Percentiles rank a stretch among this genome's conserved stretches.
These are phyloP conservation scores for Pleoardoris graminearum DNA, from an alignment of 2,329 filamentous ascomycete genomes.

Conservation along the genomic window DNA sequence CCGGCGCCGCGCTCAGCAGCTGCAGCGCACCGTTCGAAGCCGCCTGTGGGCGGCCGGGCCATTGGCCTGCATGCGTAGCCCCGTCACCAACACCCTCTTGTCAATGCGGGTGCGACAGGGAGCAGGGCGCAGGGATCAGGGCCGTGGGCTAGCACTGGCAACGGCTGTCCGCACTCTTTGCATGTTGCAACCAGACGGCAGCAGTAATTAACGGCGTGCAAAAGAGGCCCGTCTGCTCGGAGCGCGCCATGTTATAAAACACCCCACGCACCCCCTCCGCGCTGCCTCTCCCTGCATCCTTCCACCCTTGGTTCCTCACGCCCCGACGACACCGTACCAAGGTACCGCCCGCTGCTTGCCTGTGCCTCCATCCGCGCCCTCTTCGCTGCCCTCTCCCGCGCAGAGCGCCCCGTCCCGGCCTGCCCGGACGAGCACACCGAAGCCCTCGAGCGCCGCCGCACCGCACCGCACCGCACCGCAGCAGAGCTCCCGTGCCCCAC, in stretches of 20 bases:
- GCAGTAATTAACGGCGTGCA: constrained; percentile 47
- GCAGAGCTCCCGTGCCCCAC: constrained; percentile 21
- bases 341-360: not conserved
- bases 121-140: constrained; percentile 4
- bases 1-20: not conserved
- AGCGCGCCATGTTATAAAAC: constrained; percentile 43
- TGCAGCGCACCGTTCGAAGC: not conserved
- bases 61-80: constrained; percentile 17
- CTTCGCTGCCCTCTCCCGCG: not conserved
- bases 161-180: constrained; percentile 15
- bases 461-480: not conserved
- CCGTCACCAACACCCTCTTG: constrained; percentile 27
- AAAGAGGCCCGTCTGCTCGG: constrained; percentile 43
- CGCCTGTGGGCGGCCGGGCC: too few species aligned
- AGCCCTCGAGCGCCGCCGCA: not conserved
- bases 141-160: constrained; percentile 1
- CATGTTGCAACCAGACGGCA: constrained; percentile 47
- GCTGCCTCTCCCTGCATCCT: constrained; percentile 37
- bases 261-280: constrained; percentile 38
- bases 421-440: not conserved
- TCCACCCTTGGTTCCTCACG: constrained; percentile 12
- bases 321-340: not conserved
- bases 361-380: not conserved
- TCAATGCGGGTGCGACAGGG: constrained; percentile 23
- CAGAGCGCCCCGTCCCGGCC: not conserved